phyloP scores from a whole-genome alignment of 148 eudicot genomes.

The Dianthus caryophyllus region DNA sequence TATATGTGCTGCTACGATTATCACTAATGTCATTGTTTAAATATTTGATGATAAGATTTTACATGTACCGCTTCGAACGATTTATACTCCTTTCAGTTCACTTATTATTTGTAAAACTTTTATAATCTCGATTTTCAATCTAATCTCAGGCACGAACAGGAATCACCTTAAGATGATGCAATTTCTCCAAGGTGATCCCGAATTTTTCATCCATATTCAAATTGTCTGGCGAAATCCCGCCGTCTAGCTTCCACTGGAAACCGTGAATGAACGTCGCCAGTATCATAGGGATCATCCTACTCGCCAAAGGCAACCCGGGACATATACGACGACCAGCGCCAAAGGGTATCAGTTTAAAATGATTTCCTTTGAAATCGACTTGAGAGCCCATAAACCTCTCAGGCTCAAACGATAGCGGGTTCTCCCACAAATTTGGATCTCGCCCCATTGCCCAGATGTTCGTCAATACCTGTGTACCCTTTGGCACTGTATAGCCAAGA shows the following conservation, averaged over 20 bases:
- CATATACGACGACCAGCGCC: constrained; percentile 22
- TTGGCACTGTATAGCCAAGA: constrained; percentile 14
- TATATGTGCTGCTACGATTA: no score
- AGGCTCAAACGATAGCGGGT: constrained; percentile 11
- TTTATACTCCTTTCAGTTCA: no score
- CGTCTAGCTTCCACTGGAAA: constrained; percentile 20
- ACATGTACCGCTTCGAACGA: no score
- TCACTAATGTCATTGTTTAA: no score
- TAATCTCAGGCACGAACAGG: constrained; percentile 7
- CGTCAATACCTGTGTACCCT: constrained; percentile 14
- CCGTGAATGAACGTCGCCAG: constrained; percentile 16
- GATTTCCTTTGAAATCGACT: constrained; percentile 14
- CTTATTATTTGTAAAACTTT: no score
- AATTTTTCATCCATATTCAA: constrained; percentile 24
- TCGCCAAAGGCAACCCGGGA: constrained; percentile 20
- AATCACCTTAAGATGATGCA: constrained; percentile 3
- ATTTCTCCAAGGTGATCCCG: constrained; percentile 21
- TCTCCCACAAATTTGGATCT: constrained; percentile 6
- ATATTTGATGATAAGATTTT: no score
- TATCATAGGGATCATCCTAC: constrained; percentile 14
- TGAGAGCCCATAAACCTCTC: constrained; percentile 15
- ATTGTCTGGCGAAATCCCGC: constrained; percentile 7
- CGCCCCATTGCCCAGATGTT: constrained; percentile 17
- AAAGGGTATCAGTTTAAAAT: constrained; percentile 20
- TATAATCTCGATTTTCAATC: no score